Evolutionary conservation across 2,329 filamentous ascomycete genomes (phyloP).

Genomic region (Neonectria hederae): DNA sequence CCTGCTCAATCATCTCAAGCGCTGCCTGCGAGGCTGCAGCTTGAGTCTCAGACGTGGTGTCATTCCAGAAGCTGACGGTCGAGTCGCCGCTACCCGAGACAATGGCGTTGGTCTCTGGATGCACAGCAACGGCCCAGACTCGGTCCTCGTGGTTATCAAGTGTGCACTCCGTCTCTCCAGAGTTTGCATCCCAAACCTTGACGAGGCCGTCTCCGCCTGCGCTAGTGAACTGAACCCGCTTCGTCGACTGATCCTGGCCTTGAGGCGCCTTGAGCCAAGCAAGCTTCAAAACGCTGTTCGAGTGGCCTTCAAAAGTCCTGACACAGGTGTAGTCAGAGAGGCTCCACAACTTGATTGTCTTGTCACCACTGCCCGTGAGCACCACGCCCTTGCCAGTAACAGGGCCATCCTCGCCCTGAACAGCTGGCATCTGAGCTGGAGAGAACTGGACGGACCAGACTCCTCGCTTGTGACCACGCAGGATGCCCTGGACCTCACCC

Average conservation of each 20-base stretch:
- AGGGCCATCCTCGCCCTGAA: conserved; percentile 76
- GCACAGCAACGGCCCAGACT: conserved; percentile 87
- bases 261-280: conserved; percentile 76
- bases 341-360: conserved; percentile 95
- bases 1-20: conserved; percentile 86
- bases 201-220: conserved; percentile 94
- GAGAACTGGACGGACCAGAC: conserved; percentile 97
- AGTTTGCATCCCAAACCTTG: conserved; percentile 93
- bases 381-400: conserved; percentile 83
- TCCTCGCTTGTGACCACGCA: conserved; percentile 91
- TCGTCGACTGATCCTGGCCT: conserved; percentile 62
- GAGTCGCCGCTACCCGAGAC: conserved; percentile 94
- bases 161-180: conserved; percentile 85
- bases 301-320: conserved; percentile 94
- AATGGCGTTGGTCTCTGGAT: conserved; percentile 75
- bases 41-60: conserved; percentile 85
- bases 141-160: conserved; percentile 97
- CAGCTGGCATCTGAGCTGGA: conserved; percentile 76
- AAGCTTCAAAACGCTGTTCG: conserved; percentile 93
- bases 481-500: conserved; percentile 89
- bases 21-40: conserved; percentile 77
- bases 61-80: conserved; percentile 93
- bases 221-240: conserved; percentile 78
- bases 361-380: conserved; percentile 92
- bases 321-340: conserved; percentile 91